phyloP scores from a whole-genome alignment of 192 early-diverging fungal species.

The Geosiphon pyriformis region DNA sequence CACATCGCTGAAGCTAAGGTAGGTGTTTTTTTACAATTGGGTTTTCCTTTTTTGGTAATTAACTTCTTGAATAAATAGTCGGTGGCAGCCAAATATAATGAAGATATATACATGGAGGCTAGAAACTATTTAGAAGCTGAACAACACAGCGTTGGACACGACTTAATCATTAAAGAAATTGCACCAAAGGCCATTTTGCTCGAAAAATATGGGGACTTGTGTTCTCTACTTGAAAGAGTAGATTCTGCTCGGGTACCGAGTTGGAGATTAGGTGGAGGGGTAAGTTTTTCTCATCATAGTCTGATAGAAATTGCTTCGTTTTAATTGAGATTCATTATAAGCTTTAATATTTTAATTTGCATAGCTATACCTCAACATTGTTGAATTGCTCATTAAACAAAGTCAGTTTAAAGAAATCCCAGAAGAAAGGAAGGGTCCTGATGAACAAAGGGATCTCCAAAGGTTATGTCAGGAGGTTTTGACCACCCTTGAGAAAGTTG shows the following conservation, averaged over 20 bases:
- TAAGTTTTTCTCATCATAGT: not conserved
- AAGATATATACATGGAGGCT: constrained; percentile 35
- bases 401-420: not conserved
- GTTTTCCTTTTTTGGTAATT: not conserved
- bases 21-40: constrained; percentile 20
- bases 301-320: not conserved
- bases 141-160: constrained; percentile 40
- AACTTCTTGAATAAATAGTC: constrained; percentile 30
- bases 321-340: too few relatives aligned
- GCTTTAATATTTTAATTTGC: not conserved
- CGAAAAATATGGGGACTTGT: constrained; percentile 39
- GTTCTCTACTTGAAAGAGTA: constrained; percentile 33
- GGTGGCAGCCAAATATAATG: constrained; percentile 45
- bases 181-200: constrained; percentile 51
- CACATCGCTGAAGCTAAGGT: constrained; percentile 60
- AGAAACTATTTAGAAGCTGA: constrained; percentile 42
- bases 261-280: not conserved
- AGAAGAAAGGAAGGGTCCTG: not conserved
- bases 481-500: not conserved
- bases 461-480: not conserved
- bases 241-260: constrained; percentile 26
- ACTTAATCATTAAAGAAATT: constrained; percentile 44
- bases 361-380: not conserved
- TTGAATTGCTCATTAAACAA: not conserved
- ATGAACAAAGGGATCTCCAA: not conserved